Evolutionary conservation across 345 rosid species (phyloP).

Genomic region (Salix exigua): DNA sequence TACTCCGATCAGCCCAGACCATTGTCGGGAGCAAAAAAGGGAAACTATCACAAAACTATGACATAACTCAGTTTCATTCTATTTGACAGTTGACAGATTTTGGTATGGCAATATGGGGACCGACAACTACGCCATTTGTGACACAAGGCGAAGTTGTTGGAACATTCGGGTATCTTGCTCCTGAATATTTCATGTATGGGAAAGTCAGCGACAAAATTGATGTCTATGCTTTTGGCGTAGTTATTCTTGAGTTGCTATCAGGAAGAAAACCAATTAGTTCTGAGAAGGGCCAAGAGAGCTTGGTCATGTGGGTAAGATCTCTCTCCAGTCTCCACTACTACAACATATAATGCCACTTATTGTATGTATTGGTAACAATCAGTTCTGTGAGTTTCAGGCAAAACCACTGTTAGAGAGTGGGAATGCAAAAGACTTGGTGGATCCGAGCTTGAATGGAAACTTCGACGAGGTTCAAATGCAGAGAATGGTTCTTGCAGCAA

Average conservation of each 20-base stretch:
- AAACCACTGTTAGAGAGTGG: slow-evolving; percentile 60
- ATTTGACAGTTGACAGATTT: slow-evolving; percentile 73
- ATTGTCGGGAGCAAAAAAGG: background rate
- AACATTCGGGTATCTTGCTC: slow-evolving; percentile 96
- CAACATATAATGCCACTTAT: background rate
- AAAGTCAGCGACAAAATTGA: slow-evolving; percentile 89
- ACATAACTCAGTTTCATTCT: slow-evolving; percentile 3
- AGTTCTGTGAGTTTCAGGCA: slow-evolving; percentile 53
- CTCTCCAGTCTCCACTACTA: background rate
- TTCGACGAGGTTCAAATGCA: slow-evolving; percentile 59
- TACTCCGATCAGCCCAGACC: slow-evolving; percentile 16
- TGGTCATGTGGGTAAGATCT: slow-evolving; percentile 88
- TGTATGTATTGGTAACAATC: background rate
- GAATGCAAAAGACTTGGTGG: slow-evolving; percentile 51
- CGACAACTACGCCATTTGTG: slow-evolving; percentile 50
- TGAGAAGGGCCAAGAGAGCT: slow-evolving; percentile 72
- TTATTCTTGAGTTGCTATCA: slow-evolving; percentile 78
- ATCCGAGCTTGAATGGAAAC: slow-evolving; percentile 49
- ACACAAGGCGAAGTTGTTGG: slow-evolving; percentile 71
- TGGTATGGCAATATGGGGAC: slow-evolving; percentile 87
- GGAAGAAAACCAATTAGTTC: slow-evolving; percentile 71
- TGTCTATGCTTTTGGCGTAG: slow-evolving; percentile 89
- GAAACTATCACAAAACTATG: background rate
- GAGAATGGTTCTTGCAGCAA: slow-evolving; percentile 73
- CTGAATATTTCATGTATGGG: slow-evolving; percentile 95